phyloP scores from a whole-genome alignment of 768 basidiomycete genomes.

The Leccinellum rugosiceps region DNA sequence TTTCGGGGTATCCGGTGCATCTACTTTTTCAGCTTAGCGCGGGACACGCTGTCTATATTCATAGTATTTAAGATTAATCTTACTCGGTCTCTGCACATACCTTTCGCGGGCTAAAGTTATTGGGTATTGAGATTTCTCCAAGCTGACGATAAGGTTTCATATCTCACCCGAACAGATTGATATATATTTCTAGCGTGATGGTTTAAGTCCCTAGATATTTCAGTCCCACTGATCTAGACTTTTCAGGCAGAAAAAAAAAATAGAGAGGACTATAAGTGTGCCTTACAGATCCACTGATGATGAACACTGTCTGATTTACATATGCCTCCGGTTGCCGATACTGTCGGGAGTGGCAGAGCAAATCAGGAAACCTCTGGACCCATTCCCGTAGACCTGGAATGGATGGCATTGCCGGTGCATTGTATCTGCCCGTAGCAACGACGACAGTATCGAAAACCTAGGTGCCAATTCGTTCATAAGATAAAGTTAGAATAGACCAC shows the following conservation, averaged over 20 bases:
- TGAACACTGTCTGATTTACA: conserved; percentile 37
- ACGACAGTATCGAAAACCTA: conserved; percentile 18
- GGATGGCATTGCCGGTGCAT: conserved; percentile 12
- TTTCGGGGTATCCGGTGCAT: conserved; percentile 9
- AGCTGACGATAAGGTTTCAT: not conserved
- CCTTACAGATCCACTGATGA: conserved; percentile 34
- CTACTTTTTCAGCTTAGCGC: not conserved
- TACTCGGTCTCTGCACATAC: not conserved
- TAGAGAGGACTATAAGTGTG: not conserved
- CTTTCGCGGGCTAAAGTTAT: not conserved
- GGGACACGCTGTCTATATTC: not conserved
- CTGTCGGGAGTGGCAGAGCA: conserved; percentile 39
- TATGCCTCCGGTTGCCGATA: conserved; percentile 40
- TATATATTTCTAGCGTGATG: conserved; percentile 6
- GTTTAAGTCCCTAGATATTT: conserved; percentile 16
- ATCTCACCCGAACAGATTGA: conserved; percentile 12
- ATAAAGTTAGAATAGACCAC: not conserved
- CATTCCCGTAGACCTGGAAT: conserved; percentile 15
- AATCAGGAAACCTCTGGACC: conserved; percentile 29
- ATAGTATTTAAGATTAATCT: not conserved
- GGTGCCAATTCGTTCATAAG: not conserved
- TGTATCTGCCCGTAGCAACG: conserved; percentile 9
- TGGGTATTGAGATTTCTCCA: not conserved
- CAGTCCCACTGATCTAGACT: conserved; percentile 2
- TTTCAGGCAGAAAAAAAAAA: not conserved